These are phyloP conservation scores for Skeletonema marinoi DNA, from an alignment of 108 stramenopile species.

Conservation along the genomic window DNA sequence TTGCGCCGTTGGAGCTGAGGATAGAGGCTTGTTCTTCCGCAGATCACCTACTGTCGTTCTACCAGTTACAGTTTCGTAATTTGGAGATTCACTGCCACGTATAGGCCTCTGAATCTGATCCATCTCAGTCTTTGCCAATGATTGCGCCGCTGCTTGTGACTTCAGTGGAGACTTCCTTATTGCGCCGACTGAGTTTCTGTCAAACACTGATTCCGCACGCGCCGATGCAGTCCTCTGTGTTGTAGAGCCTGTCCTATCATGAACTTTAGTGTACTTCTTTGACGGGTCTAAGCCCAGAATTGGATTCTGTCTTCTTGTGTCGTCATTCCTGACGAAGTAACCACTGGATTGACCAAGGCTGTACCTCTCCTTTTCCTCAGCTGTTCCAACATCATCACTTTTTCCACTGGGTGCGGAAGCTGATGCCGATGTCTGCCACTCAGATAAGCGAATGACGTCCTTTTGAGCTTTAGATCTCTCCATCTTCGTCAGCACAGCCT, in stretches of 20 bases:
- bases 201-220: not conserved
- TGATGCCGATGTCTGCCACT: constrained; percentile 7
- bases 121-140: not conserved
- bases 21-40: too few relatives aligned
- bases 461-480: constrained; percentile 6
- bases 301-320: not conserved
- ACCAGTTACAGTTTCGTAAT: not conserved
- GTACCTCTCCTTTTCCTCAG: not conserved
- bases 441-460: constrained; percentile 19
- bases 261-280: not conserved
- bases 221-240: not conserved
- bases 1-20: not conserved
- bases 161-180: not conserved
- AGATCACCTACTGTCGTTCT: not conserved
- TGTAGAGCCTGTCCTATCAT: not conserved
- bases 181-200: not conserved
- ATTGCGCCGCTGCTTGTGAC: not conserved
- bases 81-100: not conserved
- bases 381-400: not conserved
- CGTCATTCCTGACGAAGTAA: not conserved
- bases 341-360: not conserved
- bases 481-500: not conserved
- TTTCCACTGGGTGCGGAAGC: not conserved
- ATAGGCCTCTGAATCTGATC: not conserved
- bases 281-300: not conserved